Base-by-base conservation (phyloP, 805 yeast genomes). In the Kodamaea jinghongensis region DNA sequence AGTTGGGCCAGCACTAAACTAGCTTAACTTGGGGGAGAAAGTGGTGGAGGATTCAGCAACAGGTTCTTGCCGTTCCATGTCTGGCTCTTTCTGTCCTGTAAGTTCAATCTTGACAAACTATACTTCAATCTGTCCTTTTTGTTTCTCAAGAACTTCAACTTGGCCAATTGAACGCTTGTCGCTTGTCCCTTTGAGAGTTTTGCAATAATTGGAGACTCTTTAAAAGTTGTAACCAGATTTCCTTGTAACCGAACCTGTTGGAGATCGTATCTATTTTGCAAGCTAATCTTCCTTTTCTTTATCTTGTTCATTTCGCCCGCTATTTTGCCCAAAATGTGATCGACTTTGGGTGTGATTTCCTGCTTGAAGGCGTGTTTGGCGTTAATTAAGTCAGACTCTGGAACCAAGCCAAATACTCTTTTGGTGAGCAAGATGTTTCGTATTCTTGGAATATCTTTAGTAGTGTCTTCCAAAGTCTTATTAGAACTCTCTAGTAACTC, bases 321-420 rank as follows among this genome's bases (percentile, higher is more conserved):
- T 7, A 73, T 51, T 9, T 52, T 50, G 7, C 48, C 56, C 17
- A 63, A 43, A 4, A 71, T 53, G 5, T 47, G 48, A 4, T 52
- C 41, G 10, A 76, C 55, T 41, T 73, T 68, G 1, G 80, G 80
- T 27, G 63, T 65, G 3, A 71, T 54, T 22, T 67, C 68, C 9
- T 50, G 46, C 32, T 59, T 57, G 32, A 74, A 54, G 9, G 58
- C 51, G 28, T 54, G 55, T 35, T 67, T 67, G 13, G 76, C 75
- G 31, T 56, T 63, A 6, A 52, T 57, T 17, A 76, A 51, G 39
- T 75, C 78, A 39, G 58, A 55, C 45, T 75, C 78, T 0, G 81
- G 78, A 0, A 76, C 68, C 9, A 76, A 54, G 4, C 76, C 77
- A 55, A 75, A 77, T 15, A 75, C 74, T 26, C 71, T 63, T 30